A percentile compares a stretch with the other conserved stretches of the same genome.
These are phyloP conservation scores for Ceriops tagal DNA, from an alignment of 345 rosid species.

Conservation along the genomic window DNA sequence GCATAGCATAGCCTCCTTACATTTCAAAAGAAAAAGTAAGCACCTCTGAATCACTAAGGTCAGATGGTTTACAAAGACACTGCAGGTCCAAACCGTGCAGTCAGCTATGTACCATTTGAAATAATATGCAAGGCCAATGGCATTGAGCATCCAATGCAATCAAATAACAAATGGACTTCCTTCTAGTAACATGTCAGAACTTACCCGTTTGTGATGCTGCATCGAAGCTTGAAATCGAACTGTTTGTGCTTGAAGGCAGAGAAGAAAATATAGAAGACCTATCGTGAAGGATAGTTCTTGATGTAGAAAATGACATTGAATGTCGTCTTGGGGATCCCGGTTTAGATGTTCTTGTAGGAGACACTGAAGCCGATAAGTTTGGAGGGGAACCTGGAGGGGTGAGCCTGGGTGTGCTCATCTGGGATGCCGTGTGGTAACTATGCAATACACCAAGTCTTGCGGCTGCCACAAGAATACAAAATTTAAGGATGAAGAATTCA, in stretches of 20 bases:
- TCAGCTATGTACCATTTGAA: conserved; percentile 4
- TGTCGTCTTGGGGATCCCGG: conserved; percentile 76
- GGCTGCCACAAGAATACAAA: conserved; percentile 28
- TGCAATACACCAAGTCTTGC: conserved; percentile 42
- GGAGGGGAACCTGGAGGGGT: conserved; percentile 95
- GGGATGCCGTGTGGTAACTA: conserved; percentile 48
- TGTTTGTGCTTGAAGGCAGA: conserved; percentile 22
- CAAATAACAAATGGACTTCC: conserved; percentile 12
- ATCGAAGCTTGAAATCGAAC: conserved; percentile 52
- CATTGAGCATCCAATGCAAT: background rate
- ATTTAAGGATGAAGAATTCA: background rate
- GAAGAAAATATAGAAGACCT: conserved; percentile 57
- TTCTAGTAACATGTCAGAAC: conserved; percentile 9
- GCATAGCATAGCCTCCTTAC: background rate
- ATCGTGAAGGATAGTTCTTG: conserved; percentile 71
- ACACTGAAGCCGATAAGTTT: conserved; percentile 62
- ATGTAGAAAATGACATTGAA: conserved; percentile 69
- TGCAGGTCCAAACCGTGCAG: background rate
- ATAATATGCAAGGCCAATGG: background rate
- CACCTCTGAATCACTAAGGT: background rate
- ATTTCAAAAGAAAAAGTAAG: background rate
- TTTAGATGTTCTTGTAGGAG: conserved; percentile 72
- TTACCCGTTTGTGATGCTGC: conserved; percentile 62
- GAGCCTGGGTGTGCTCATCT: conserved; percentile 63
- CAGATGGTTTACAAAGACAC: background rate